Evolutionary conservation across 2,329 filamentous ascomycete species (phyloP), one percentile per base, ranked within the genome.

Genomic region (Hawksworthiomyces lignivorus): DNA sequence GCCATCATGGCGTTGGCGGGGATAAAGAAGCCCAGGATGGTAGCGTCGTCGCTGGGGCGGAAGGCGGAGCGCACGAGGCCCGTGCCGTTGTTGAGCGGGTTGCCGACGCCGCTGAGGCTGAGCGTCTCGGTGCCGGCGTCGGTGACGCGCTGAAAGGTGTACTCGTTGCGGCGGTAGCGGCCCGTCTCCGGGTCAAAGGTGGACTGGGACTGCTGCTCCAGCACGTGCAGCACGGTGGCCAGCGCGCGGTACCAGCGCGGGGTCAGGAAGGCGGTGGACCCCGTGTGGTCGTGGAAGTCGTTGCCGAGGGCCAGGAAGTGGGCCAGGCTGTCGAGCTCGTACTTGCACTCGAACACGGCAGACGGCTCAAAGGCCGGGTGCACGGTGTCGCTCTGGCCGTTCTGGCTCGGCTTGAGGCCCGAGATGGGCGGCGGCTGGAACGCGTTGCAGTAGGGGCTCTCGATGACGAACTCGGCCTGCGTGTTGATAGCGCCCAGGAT

Each of bases 281-380:
- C 73, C 0, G 87, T 94, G 56, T 86, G 75, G 29, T 84, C 77
- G 63, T 92, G 74, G 63, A 94, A 97, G 52, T 95, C 81, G 54
- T 95, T 96, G 15, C 74, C 77, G 3, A 98, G 67, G 0, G 84
- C 80, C 6, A 98, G 73, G 60, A 98, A 98, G 57, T 94, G 83
- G 0, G 89, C 92, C 1, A 98, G 72, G 8, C 89, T 96, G 64
- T 98, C 92, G 18, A 98, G 79, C 67, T 98, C 92, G 63, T 97
- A 98, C 64, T 98, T 98, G 76, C 92, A 98, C 63, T 98, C 92
- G 51, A 96, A 98, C 4, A 98, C 92, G 36, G 81, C 76, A 0
- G 72, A 77, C 0, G 83, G 83, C 56, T 97, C 88, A 57, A 94
- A 97, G 1, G 72, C 70, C 1, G 92, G 92, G 54, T 95, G 87